Percentiles rank a stretch among this genome's conserved stretches.
Evolutionary conservation across 2,329 filamentous ascomycete genomes (phyloP).

Genomic region (Alternaria sp.): DNA sequence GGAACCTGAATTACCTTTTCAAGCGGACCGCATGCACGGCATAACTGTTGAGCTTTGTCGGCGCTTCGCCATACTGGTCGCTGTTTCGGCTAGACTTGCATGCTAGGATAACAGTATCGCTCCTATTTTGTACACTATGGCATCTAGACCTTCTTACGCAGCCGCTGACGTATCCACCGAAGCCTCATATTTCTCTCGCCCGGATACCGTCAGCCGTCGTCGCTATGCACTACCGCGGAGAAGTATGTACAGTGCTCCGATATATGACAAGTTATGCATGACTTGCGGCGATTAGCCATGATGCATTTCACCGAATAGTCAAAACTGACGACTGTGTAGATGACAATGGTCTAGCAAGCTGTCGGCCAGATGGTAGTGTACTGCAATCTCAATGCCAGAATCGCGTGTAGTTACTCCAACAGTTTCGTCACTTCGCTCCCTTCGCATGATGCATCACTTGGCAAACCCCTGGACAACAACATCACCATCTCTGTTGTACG

Average conservation of each 20-base stretch:
- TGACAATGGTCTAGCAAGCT: neutral
- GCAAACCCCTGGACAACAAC: neutral
- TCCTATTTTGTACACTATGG: conserved; percentile 9
- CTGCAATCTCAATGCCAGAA: neutral
- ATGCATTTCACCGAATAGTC: neutral
- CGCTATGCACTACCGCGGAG: conserved; percentile 2
- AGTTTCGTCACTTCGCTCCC: neutral
- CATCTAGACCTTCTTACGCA: conserved; percentile 26
- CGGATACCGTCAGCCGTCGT: conserved; percentile 14
- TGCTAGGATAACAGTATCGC: conserved; percentile 4
- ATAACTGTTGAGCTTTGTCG: conserved; percentile 21
- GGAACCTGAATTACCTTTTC: conserved; percentile 9
- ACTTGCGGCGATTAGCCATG: neutral
- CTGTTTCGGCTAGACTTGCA: conserved; percentile 24
- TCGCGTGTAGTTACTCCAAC: neutral
- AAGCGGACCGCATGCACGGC: conserved; percentile 15
- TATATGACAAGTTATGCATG: neutral
- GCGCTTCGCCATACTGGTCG: conserved; percentile 35
- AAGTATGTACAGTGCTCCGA: neutral
- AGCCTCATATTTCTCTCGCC: conserved; percentile 5
- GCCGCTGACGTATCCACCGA: conserved; percentile 24
- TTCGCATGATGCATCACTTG: neutral
- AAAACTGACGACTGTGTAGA: neutral
- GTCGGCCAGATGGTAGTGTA: neutral
- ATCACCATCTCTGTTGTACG: neutral